Conservation (phyloP, 2,329 filamentous ascomycete genomes). For the Alternaria metachromatica region DNA sequence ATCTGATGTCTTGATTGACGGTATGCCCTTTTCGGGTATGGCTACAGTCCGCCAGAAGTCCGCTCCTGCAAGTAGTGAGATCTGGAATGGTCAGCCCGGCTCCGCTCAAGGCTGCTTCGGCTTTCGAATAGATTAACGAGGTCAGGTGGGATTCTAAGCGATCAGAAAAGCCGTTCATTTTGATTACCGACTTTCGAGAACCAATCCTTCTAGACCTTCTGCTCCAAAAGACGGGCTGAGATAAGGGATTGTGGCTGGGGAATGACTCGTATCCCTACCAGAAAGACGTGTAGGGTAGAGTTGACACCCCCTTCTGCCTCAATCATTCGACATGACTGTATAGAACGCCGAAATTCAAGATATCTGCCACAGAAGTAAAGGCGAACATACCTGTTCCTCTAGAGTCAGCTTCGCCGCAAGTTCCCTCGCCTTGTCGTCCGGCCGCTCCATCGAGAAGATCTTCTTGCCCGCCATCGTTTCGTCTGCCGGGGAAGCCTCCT, state of each 20-base stretch:
- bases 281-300: background rate
- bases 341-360: conserved; percentile 1
- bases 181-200: conserved; percentile 1
- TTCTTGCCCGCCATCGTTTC: conserved; percentile 44
- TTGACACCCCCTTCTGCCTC: background rate
- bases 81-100: conserved; percentile 38
- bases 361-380: conserved; percentile 7
- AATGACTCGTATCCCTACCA: background rate
- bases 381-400: conserved; percentile 48
- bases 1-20: conserved; percentile 70
- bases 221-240: background rate
- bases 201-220: background rate
- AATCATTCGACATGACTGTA: background rate
- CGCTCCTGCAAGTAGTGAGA: conserved; percentile 56
- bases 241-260: background rate
- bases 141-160: conserved; percentile 14
- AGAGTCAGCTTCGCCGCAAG: conserved; percentile 46
- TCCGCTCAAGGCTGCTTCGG: conserved; percentile 7
- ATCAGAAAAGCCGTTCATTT: background rate
- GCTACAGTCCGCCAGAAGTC: conserved; percentile 75
- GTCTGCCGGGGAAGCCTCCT: conserved; percentile 32
- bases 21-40: conserved; percentile 66
- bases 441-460: conserved; percentile 37
- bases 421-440: conserved; percentile 44
- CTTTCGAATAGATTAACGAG: conserved; percentile 13